phyloP scores from a whole-genome alignment of 139 green algal species.

The Edaphochlamys debaryana region DNA sequence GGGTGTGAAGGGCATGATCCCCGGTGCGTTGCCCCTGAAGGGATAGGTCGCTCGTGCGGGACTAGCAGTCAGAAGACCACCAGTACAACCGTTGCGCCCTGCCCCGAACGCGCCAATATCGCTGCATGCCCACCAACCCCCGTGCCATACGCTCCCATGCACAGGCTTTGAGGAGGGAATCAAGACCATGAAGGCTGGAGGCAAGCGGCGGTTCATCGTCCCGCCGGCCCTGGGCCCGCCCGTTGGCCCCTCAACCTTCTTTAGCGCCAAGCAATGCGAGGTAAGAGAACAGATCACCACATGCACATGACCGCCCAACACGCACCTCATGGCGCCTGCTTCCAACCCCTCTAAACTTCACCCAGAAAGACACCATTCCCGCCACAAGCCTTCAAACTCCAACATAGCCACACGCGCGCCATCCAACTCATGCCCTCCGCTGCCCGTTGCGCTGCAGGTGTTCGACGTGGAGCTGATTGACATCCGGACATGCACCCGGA shows the following conservation, averaged over 20 bases:
- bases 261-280: slow-evolving; percentile 98
- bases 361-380: no score
- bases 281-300: slow-evolving; percentile 33
- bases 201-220: slow-evolving; percentile 91
- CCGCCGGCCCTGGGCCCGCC: slow-evolving; percentile 95
- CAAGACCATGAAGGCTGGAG: slow-evolving; percentile 85
- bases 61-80: no score
- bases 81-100: no score
- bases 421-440: not conserved
- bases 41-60: no score
- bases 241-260: slow-evolving; percentile 97
- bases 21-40: slow-evolving; percentile 74
- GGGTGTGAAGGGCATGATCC: slow-evolving; percentile 94
- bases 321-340: no score
- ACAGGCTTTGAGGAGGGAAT: slow-evolving; percentile 93
- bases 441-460: no score
- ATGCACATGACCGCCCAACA: not conserved
- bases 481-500: slow-evolving; percentile 78
- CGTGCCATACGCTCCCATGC: no score
- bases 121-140: no score
- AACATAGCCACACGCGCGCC: not conserved
- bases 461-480: slow-evolving; percentile 96
- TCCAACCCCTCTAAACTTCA: no score
- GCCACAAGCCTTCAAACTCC: no score
- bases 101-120: no score